phyloP scores from a whole-genome alignment of 2,329 filamentous ascomycete species.

The Pyricularia grisea region DNA sequence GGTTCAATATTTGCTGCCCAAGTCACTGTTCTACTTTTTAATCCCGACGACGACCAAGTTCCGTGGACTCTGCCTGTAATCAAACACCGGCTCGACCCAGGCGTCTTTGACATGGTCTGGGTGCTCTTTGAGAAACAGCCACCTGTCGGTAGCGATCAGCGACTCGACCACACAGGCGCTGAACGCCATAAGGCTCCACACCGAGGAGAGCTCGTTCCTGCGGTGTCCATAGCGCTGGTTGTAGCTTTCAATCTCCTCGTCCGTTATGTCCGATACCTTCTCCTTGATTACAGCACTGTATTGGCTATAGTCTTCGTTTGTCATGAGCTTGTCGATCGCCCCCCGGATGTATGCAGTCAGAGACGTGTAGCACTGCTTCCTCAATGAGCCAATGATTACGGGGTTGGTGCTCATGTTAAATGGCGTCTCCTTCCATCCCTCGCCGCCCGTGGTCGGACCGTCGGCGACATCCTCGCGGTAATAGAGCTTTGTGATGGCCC shows the following conservation, averaged over 20 bases:
- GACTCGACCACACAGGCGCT: slow-evolving; percentile 84
- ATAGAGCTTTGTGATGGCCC: slow-evolving; percentile 57
- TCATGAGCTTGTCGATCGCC: slow-evolving; percentile 65
- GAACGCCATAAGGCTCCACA: slow-evolving; percentile 96
- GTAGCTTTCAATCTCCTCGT: slow-evolving; percentile 67
- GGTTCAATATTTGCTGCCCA: neutral
- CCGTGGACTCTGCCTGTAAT: slow-evolving; percentile 74
- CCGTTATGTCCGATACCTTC: slow-evolving; percentile 60
- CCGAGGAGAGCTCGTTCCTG: slow-evolving; percentile 73
- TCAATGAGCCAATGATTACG: slow-evolving; percentile 77
- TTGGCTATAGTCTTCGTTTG: slow-evolving; percentile 44
- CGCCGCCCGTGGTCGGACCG: slow-evolving; percentile 6
- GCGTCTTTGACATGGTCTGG: slow-evolving; percentile 56
- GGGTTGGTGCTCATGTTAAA: slow-evolving; percentile 59
- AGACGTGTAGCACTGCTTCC: slow-evolving; percentile 68
- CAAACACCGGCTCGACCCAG: slow-evolving; percentile 93
- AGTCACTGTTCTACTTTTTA: slow-evolving; percentile 37
- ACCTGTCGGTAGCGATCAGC: slow-evolving; percentile 82
- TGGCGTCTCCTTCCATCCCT: slow-evolving; percentile 22
- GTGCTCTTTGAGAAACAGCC: slow-evolving; percentile 78
- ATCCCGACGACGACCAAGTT: slow-evolving; percentile 91
- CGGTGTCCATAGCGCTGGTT: slow-evolving; percentile 52
- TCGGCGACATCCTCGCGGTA: slow-evolving; percentile 25
- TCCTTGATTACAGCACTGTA: slow-evolving; percentile 52
- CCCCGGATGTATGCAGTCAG: slow-evolving; percentile 73